Conservation (phyloP, 1,284 basidiomycete genomes). For the Sporisorium iseilematis-ciliati region DNA sequence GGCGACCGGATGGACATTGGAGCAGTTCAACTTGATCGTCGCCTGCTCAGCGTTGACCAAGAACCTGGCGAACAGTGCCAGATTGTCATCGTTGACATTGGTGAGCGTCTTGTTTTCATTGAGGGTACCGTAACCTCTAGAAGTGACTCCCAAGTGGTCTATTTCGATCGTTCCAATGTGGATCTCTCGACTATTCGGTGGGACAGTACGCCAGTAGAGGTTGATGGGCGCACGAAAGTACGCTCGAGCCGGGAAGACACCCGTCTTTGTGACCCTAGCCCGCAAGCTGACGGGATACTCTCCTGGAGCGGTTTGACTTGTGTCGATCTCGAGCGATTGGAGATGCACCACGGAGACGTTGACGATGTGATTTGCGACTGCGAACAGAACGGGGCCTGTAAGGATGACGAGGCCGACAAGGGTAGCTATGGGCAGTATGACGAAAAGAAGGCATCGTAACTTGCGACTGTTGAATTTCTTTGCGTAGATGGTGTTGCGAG, state of each 20-base stretch:
- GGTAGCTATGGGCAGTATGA: slow-evolving; percentile 45
- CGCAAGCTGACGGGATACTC: slow-evolving; percentile 60
- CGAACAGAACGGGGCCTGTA: slow-evolving; percentile 64
- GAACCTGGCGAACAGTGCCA: slow-evolving; percentile 61
- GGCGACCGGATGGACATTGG: slow-evolving; percentile 77
- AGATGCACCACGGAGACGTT: slow-evolving; percentile 60
- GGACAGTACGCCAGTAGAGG: slow-evolving; percentile 57
- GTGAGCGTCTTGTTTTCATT: slow-evolving; percentile 49
- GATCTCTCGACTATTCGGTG: slow-evolving; percentile 51
- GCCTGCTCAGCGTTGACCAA: slow-evolving; percentile 78
- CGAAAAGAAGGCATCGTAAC: slow-evolving; percentile 32
- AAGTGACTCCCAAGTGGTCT: slow-evolving; percentile 57
- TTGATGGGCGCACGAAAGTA: slow-evolving; percentile 64
- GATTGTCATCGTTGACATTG: slow-evolving; percentile 58
- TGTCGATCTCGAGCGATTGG: slow-evolving; percentile 62
- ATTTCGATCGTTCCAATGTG: slow-evolving; percentile 54
- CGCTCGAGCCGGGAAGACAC: slow-evolving; percentile 68
- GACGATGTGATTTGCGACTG: slow-evolving; percentile 64
- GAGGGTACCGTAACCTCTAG: slow-evolving; percentile 55
- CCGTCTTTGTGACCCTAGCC: slow-evolving; percentile 65
- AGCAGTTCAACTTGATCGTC: slow-evolving; percentile 77
- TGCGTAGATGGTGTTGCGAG: slow-evolving; percentile 57
- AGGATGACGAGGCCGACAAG: slow-evolving; percentile 53
- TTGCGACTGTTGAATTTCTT: slow-evolving; percentile 39
- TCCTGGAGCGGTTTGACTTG: slow-evolving; percentile 36